These are phyloP conservation scores for Tuber borchii DNA, from an alignment of 495 filamentous ascomycete genomes.

Conservation along the genomic window DNA sequence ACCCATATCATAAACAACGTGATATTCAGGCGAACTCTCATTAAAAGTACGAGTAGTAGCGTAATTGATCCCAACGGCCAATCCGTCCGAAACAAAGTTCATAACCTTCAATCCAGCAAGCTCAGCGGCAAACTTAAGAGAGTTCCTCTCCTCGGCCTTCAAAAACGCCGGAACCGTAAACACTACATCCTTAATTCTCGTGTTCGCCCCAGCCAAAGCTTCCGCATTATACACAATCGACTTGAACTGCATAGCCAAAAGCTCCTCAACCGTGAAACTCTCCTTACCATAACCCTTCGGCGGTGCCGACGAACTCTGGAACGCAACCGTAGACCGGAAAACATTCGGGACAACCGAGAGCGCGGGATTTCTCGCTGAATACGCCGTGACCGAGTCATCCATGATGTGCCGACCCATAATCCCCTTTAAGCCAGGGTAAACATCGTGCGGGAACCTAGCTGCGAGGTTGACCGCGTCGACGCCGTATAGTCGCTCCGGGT, in stretches of 20 bases:
- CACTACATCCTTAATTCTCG: slow-evolving; percentile 67
- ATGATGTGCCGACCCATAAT: slow-evolving; percentile 67
- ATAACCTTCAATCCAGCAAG: slow-evolving; percentile 82
- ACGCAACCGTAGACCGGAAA: slow-evolving; percentile 63
- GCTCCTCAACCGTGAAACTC: slow-evolving; percentile 80
- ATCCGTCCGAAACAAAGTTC: slow-evolving; percentile 76
- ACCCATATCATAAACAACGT: slow-evolving; percentile 96
- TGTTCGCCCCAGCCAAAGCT: slow-evolving; percentile 70
- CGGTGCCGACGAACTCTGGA: slow-evolving; percentile 66
- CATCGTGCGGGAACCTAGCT: slow-evolving; percentile 82
- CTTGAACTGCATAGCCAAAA: slow-evolving; percentile 93
- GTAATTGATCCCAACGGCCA: slow-evolving; percentile 92
- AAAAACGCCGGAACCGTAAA: slow-evolving; percentile 91
- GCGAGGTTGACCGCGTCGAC: slow-evolving; percentile 81
- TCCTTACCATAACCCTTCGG: slow-evolving; percentile 56
- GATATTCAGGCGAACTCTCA: slow-evolving; percentile 81
- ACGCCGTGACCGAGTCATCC: slow-evolving; percentile 58
- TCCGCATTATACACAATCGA: slow-evolving; percentile 83
- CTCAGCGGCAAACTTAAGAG: slow-evolving; percentile 71
- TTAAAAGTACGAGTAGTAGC: slow-evolving; percentile 86
- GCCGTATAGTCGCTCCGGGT: slow-evolving; percentile 87
- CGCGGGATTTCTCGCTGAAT: slow-evolving; percentile 65
- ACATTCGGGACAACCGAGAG: slow-evolving; percentile 52
- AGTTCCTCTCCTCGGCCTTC: slow-evolving; percentile 78
- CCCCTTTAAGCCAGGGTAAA: slow-evolving; percentile 86